Evolutionary conservation across 805 yeast genomes (phyloP), one percentile per base, ranked within the genome.

Genomic region (Lachancea cidri): DNA sequence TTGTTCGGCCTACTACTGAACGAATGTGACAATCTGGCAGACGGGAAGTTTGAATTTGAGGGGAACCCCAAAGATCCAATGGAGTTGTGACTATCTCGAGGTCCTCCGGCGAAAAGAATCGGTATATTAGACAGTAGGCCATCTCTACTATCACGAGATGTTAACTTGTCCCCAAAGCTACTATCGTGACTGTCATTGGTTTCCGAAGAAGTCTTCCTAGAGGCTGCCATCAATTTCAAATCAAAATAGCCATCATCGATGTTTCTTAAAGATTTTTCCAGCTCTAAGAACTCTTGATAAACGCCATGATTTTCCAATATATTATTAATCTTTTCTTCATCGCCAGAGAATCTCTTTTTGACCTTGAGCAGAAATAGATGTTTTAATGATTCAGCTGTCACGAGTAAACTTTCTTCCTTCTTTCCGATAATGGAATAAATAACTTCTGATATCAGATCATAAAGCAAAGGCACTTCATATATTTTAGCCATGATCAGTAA

Each of bases 161-260:
- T 31, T 5, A 24, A 15, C 20, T 27, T 38, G 16, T 35, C 41
- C n/a, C 32, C 50, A 20, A 33, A 38, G 1, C 45, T 57, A 11
- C 50, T 49, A n/a, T 48, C 61, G 9, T 55, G 57, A 20, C 54
- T 54, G 3, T 51, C 50, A 29, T 44, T 44, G 6, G 62, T 55
- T 16, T 56, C 53, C 1, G 47, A 33, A 6, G 60, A 56, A 24
- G 48, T 40, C 15, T 59, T 63, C 43, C 64, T 66, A 17, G 71
- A 61, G 2, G 76, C 69, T 54, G 73, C 71, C 50, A 81, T 60
- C 22, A 22, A 56, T 0, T 72, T 68, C 31, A 76, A 50, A 58
- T 81, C 85, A 57, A 80, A 59, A 49, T 72, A 72, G 1, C 86
- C 87, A 56, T 81, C 83, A 56, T 82, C 86, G 34, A 79, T 72